These are phyloP conservation scores for Pinus taeda DNA, from an alignment of 75 land plant genomes.

Conservation along the genomic window DNA sequence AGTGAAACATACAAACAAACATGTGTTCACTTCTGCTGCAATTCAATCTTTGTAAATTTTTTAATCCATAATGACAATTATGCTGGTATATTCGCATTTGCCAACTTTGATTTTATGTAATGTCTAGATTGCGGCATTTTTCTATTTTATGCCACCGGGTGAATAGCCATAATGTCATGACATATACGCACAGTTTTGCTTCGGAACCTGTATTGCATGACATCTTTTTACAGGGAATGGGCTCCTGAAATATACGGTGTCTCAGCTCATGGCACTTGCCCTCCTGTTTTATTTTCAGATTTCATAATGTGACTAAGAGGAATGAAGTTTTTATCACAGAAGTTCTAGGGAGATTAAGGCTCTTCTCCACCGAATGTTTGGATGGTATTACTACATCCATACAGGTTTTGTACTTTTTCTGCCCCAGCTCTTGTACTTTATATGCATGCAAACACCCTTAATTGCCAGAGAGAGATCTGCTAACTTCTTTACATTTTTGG, in stretches of 20 bases:
- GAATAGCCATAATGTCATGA: background rate
- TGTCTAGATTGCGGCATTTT: background rate
- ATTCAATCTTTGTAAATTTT: too few relatives aligned
- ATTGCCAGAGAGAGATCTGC: background rate
- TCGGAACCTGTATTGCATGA: background rate
- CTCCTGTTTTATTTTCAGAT: constrained; percentile 14
- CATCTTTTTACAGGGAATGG: too few relatives aligned
- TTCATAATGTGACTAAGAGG: constrained; percentile 32
- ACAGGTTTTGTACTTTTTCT: constrained; percentile 19
- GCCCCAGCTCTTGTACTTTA: background rate
- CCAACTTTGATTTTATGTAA: background rate
- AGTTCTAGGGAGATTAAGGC: constrained; percentile 22
- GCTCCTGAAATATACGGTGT: background rate
- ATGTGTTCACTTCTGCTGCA: too few relatives aligned
- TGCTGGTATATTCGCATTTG: background rate
- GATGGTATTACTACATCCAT: constrained; percentile 21
- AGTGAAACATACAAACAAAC: too few relatives aligned
- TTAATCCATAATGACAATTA: background rate
- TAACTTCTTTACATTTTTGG: background rate
- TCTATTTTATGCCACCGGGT: background rate
- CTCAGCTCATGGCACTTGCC: background rate
- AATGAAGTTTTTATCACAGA: constrained; percentile 39
- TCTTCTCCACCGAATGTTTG: constrained; percentile 22
- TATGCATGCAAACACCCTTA: background rate
- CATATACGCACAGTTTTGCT: background rate